These are phyloP conservation scores for Barnettozyma californica DNA, from an alignment of 805 yeast species.

Conservation along the genomic window DNA sequence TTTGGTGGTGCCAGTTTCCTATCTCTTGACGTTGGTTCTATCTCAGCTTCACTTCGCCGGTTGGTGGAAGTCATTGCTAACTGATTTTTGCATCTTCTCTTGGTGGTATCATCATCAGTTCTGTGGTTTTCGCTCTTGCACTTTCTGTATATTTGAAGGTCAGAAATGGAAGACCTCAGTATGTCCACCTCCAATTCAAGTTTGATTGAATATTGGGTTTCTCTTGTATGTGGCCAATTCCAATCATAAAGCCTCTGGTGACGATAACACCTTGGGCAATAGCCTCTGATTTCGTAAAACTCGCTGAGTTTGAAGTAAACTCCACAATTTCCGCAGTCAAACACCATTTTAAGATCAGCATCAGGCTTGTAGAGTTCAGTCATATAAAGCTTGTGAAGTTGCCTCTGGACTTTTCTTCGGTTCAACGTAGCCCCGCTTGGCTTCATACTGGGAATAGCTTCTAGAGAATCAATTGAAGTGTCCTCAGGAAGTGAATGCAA, in stretches of 20 bases:
- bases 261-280: conserved; percentile 26
- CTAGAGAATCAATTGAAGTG: conserved; percentile 13
- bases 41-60: neutral
- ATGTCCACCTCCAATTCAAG: conserved; percentile 4
- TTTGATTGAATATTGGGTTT: neutral
- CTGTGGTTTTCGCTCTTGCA: neutral
- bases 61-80: too few species aligned
- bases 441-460: neutral
- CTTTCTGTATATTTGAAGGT: neutral
- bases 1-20: neutral
- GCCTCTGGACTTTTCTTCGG: conserved; percentile 15
- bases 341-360: conserved; percentile 9
- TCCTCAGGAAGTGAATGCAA: conserved; percentile 4
- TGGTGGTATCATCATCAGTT: neutral
- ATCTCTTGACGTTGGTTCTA: too few species aligned
- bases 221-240: conserved; percentile 25
- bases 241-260: conserved; percentile 23
- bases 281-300: conserved; percentile 7
- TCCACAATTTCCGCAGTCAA: conserved; percentile 28
- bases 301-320: conserved; percentile 18
- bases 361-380: conserved; percentile 10
- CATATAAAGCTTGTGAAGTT: conserved; percentile 22
- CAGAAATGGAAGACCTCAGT: conserved; percentile 8
- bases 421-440: neutral
- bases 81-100: too few species aligned